phyloP scores from a whole-genome alignment of 306 rosid genomes.

The Casuarina glauca region DNA sequence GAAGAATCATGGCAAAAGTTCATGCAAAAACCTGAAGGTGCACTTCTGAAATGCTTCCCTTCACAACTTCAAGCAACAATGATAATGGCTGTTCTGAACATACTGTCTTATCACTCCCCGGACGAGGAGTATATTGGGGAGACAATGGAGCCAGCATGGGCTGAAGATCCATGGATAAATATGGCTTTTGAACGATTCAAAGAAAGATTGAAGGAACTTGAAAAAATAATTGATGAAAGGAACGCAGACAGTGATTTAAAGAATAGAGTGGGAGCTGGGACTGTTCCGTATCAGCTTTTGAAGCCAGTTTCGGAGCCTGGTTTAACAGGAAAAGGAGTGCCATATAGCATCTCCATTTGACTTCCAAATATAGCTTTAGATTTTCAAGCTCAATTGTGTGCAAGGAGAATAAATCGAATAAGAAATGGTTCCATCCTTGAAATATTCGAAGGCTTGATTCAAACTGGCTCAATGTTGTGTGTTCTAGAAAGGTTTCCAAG shows the following conservation, averaged over 20 bases:
- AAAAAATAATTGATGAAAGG: slow-evolving; percentile 53
- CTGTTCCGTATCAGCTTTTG: slow-evolving; percentile 68
- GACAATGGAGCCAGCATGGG: slow-evolving; percentile 63
- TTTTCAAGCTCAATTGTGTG: background rate
- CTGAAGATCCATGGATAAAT: slow-evolving; percentile 48
- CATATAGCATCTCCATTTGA: slow-evolving; percentile 77
- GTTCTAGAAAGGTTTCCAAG: background rate
- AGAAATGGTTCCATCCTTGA: too few species aligned
- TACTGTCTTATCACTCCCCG: slow-evolving; percentile 73
- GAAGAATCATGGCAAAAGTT: slow-evolving; percentile 44
- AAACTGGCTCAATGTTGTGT: background rate
- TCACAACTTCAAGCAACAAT: slow-evolving; percentile 66
- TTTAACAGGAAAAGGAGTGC: slow-evolving; percentile 73
- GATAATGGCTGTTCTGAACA: slow-evolving; percentile 61
- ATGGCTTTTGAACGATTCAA: slow-evolving; percentile 61
- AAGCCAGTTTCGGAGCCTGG: slow-evolving; percentile 79
- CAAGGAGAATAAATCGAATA: too few species aligned
- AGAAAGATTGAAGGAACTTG: slow-evolving; percentile 49
- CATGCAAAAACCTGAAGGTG: slow-evolving; percentile 47
- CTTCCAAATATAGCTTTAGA: background rate
- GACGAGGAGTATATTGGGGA: slow-evolving; percentile 83
- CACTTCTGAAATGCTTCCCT: slow-evolving; percentile 60
- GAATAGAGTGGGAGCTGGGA: slow-evolving; percentile 81
- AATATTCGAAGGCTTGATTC: background rate
- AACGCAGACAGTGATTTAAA: slow-evolving; percentile 42